Base-by-base conservation (phyloP, 2,329 filamentous ascomycete genomes). In the Ceratocystis cubensis region DNA sequence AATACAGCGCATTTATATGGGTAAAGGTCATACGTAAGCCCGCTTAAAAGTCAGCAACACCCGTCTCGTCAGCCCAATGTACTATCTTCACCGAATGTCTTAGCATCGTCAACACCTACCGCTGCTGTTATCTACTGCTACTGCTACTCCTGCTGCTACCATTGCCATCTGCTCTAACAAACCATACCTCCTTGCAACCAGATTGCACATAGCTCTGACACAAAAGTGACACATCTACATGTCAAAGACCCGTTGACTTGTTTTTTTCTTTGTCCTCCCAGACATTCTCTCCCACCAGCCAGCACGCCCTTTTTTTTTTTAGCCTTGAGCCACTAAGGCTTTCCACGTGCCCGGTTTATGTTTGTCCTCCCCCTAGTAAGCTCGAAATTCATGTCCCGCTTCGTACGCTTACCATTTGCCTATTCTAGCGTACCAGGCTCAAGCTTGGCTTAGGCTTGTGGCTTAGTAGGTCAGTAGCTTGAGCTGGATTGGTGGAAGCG, bases 311-410 rank as follows among this genome's bases (percentile, higher is more conserved):
- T 37, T 37, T 37, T 10, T 3, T 22, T 8, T 50, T 13, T 25
- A 53, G 48, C 13, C 6, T 5, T 5, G n/a, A 10, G 7, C 1
- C n/a, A 10, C 15, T 17, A 10, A 22, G n/a, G 17, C 8, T 53
- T 57, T 57, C 53, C 53, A 57, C 33, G 53, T 33, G 28, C 53
- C 53, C 7, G 53, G 53, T 57, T 57, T 33, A 30, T 57, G 53
- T 25, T 25, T 15, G 48, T 6, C n/a, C 10, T 6, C n/a, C 20
- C 33, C 48, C 48, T 3, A 53, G 48, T 25, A 53, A 37, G 33
- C 48, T 25, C 8, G 20, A n/a, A 25, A 25, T 53, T 53, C 13
- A 25, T 53, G n/a, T 53, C 48, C 25, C 25, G 48, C 48, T 53
- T 10, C 25, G 33, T 53, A 13, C 3, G 20, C 20, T 13, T 53